A percentile compares a stretch with the other conserved stretches of the same genome.
Conservation (phyloP, 495 filamentous ascomycete species). For the Chaetomium cochliodes region DNA sequence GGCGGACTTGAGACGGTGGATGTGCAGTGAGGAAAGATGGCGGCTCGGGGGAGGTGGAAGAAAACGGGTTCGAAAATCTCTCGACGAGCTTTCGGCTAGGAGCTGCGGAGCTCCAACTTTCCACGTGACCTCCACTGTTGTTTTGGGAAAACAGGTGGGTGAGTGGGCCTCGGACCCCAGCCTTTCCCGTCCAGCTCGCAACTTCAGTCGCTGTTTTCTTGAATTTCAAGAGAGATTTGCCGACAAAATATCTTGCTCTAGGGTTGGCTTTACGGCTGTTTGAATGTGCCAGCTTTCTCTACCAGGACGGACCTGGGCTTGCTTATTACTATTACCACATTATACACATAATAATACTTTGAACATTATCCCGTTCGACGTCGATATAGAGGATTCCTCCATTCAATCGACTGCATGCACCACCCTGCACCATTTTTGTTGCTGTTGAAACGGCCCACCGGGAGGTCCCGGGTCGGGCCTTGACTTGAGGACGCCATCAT, state of each 20-base stretch:
- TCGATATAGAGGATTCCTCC: background rate
- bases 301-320: too few species aligned
- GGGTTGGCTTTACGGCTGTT: too few species aligned
- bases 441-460: constrained; percentile 22
- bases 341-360: too few species aligned
- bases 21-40: constrained; percentile 40
- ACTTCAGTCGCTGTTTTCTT: too few species aligned
- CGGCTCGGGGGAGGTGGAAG: constrained; percentile 37
- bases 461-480: constrained; percentile 23
- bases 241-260: too few species aligned
- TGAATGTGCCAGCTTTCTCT: too few species aligned
- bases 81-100: constrained; percentile 41
- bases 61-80: constrained; percentile 44
- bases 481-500: constrained; percentile 1
- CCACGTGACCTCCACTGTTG: constrained; percentile 31
- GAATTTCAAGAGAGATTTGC: too few species aligned
- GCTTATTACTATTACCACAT: too few species aligned
- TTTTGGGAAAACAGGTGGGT: constrained; percentile 18
- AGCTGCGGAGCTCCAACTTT: constrained; percentile 39
- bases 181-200: constrained; percentile 8
- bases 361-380: background rate
- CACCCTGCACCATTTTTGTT: constrained; percentile 2
- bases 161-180: constrained; percentile 17
- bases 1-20: constrained; percentile 46
- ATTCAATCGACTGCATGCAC: background rate